Evolutionary conservation across 106 monocot genomes (phyloP), one percentile per base, ranked within the genome.

Genomic region (Ottelia alismoides): DNA sequence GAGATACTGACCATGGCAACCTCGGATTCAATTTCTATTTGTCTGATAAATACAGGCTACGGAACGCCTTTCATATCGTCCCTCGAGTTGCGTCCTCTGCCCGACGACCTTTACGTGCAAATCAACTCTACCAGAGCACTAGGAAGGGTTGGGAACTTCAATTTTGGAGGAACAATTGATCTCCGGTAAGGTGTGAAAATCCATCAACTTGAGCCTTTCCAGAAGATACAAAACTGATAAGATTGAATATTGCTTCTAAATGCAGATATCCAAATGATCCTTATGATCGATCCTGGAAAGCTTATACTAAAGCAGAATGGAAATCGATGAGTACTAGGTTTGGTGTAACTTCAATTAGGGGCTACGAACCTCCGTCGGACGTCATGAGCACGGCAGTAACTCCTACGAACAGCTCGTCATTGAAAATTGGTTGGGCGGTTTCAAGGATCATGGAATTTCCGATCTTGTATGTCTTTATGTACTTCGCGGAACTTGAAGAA

Each of bases 201-300:
- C 5, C 12, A 6, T 35, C 35, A 35, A 35, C 35, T 6, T 35
- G 35, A 12, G 35, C 35, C 35, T 6, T 35, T 35, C 35, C 35
- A 35, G 35, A 35, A 35, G 18, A 0, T 16, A 20, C 1, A 11
- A 16, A 27, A 20, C 47, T n/a, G 14, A 14, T 47, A 1, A 2
- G n/a, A 17, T 16, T 56, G 25, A 53, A 31, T 3, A 53, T 16
- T 3, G 23, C 53, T 26, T 0, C 23, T 21, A 20, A n/a, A n/a
- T n/a, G n/a, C n/a, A 62, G 63, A 31, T 64, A 52, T n/a, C 63
- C 63, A 22, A 48, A 64, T 20, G 63, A 64, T 31, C 20, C 63
- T 27, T 64, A 35, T 16, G 63, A 64, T 31, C 51, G 63, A 1
- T 24, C 25, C 19, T 64, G 63, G 63, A 11, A 27, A n/a, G 17